Percentiles rank a stretch among this genome's conserved stretches.
phyloP scores from a whole-genome alignment of 305 asterid genomes.

The Fraxinus ornus region DNA sequence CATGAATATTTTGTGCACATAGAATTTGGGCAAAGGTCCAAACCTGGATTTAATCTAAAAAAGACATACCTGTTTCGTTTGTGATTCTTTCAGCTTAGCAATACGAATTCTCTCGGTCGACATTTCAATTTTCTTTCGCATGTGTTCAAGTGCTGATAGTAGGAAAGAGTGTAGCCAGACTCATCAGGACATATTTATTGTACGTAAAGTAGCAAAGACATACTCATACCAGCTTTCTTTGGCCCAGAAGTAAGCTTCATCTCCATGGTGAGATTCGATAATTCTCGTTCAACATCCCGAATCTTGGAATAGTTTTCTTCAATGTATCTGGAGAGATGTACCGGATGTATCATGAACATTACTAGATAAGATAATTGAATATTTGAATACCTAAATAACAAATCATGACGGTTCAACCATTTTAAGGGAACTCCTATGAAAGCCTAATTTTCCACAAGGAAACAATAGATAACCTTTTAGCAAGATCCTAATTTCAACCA shows the following conservation, averaged over 20 bases:
- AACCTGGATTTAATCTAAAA: constrained; percentile 3
- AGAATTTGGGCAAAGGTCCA: constrained; percentile 17
- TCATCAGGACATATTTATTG: constrained; percentile 12
- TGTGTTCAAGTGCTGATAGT: constrained; percentile 81
- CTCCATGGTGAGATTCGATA: constrained; percentile 74
- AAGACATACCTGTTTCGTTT: constrained; percentile 61
- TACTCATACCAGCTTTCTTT: constrained; percentile 77
- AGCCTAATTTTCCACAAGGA: neutral
- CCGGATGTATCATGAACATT: constrained; percentile 5
- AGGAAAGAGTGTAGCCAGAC: constrained; percentile 13
- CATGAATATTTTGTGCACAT: neutral
- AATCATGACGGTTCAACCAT: constrained; percentile 8
- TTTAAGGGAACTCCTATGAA: neutral
- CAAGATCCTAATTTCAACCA: constrained; percentile 12
- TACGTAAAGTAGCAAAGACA: constrained; percentile 22
- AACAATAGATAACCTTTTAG: neutral
- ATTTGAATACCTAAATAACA: neutral
- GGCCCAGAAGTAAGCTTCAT: constrained; percentile 97
- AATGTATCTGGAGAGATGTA: constrained; percentile 64
- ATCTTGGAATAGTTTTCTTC: constrained; percentile 87
- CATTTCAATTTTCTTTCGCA: constrained; percentile 86
- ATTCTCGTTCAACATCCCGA: constrained; percentile 96
- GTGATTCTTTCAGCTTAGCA: constrained; percentile 83
- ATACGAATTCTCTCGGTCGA: constrained; percentile 68
- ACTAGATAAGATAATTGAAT: constrained; percentile 9